phyloP scores from a whole-genome alignment of 129 eudicot species.

The Sambucus nigra region DNA sequence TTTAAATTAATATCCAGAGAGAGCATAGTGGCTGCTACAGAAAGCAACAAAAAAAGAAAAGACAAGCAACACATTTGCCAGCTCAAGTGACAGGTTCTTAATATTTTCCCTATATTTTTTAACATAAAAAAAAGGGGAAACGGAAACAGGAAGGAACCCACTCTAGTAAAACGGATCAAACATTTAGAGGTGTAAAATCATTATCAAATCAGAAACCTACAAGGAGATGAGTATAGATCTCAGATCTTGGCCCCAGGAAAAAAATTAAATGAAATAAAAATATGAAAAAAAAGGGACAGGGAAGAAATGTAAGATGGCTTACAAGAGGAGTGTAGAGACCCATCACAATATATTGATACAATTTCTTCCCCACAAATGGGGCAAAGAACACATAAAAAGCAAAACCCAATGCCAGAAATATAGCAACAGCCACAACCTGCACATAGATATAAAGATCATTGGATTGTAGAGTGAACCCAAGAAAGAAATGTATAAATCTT shows the following conservation, averaged over 20 bases:
- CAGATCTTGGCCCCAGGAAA: constrained; percentile 15
- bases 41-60: constrained; percentile 21
- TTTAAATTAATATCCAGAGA: not conserved
- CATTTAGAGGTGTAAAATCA: constrained; percentile 8
- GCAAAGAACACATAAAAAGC: constrained; percentile 99
- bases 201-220: constrained; percentile 17
- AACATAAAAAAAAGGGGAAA: not conserved
- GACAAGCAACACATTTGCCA: constrained; percentile 21
- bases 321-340: constrained; percentile 98
- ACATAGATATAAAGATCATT: constrained; percentile 4
- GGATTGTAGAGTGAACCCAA: constrained; percentile 2
- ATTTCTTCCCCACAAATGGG: constrained; percentile 90
- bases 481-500: not conserved
- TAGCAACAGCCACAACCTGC: constrained; percentile 98
- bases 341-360: constrained; percentile 82
- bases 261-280: constrained; percentile 1
- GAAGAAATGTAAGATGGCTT: constrained; percentile 21
- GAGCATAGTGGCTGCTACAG: constrained; percentile 12
- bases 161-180: constrained; percentile 3
- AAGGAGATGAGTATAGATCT: constrained; percentile 42
- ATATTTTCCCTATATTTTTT: not conserved
- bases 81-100: constrained; percentile 12
- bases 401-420: constrained; percentile 96
- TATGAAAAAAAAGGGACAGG: not conserved
- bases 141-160: constrained; percentile 13